Percentiles rank a stretch among this genome's conserved stretches.
These are phyloP conservation scores for Rhodotorula diobovata DNA, from an alignment of 768 basidiomycete species.

Conservation along the genomic window DNA sequence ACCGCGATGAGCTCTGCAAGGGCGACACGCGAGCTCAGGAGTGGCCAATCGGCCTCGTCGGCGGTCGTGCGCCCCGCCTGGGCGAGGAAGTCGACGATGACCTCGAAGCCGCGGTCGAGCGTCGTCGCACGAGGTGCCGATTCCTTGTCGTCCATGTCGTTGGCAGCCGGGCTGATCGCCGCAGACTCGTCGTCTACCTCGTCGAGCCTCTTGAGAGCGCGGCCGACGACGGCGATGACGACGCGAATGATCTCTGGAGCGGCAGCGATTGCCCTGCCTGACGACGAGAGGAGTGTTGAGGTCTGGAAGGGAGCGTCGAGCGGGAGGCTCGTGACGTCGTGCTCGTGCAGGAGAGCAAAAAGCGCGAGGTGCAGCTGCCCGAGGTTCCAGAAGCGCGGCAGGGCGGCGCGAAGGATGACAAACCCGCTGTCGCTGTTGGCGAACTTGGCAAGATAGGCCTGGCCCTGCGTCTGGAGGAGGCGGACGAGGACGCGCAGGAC, in stretches of 20 bases:
- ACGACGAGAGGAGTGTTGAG: not conserved
- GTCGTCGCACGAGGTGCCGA: not conserved
- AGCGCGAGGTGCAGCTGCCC: constrained; percentile 13
- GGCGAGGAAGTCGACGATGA: not conserved
- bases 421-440: constrained; percentile 8
- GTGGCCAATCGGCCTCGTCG: not conserved
- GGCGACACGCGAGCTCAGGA: not conserved
- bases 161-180: too few species aligned
- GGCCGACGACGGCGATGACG: constrained; percentile 2
- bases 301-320: constrained; percentile 3
- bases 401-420: constrained; percentile 2
- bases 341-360: constrained; percentile 10
- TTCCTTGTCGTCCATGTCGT: too few species aligned
- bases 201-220: not conserved
- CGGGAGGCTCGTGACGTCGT: constrained; percentile 1
- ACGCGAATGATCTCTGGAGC: not conserved
- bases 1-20: not conserved
- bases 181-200: too few species aligned
- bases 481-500: constrained; percentile 17
- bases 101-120: not conserved
- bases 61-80: not conserved
- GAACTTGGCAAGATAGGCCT: constrained; percentile 8
- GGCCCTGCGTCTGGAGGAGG: constrained; percentile 13
- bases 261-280: not conserved
- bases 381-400: constrained; percentile 15